phyloP scores from a whole-genome alignment of 2,329 filamentous ascomycete genomes.

The Trichocomaceae sp. region DNA sequence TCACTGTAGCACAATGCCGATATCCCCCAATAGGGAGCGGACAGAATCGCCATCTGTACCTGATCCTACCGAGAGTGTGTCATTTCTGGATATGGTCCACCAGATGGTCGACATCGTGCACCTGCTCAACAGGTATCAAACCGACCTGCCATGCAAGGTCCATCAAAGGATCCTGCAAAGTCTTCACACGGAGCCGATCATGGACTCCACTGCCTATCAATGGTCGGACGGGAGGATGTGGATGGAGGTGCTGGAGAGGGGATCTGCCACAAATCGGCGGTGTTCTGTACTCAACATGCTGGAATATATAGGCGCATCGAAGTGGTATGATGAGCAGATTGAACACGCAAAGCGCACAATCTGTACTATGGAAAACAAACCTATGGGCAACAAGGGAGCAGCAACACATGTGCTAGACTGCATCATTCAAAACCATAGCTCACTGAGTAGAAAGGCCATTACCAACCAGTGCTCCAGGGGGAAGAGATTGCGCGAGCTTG shows the following conservation, averaged over 20 bases:
- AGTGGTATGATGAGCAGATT: constrained; percentile 15
- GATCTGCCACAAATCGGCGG: constrained; percentile 4
- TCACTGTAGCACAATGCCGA: background rate
- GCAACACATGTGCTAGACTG: background rate
- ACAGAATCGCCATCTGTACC: background rate
- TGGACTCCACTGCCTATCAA: background rate
- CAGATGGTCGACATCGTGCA: background rate
- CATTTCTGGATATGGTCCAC: background rate
- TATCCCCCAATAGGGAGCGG: background rate
- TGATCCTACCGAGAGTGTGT: background rate
- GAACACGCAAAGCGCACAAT: constrained; percentile 9
- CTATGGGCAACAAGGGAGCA: background rate
- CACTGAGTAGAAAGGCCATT: too few relatives aligned
- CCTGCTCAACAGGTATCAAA: background rate
- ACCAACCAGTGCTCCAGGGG: constrained; percentile 27
- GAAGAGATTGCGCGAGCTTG: constrained; percentile 62
- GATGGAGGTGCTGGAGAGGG: constrained; percentile 15
- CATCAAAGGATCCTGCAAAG: too few relatives aligned
- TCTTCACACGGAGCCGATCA: background rate
- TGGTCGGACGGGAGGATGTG: constrained; percentile 17
- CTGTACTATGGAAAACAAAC: constrained; percentile 4
- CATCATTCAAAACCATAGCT: background rate
- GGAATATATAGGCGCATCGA: constrained; percentile 17
- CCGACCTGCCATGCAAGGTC: background rate
- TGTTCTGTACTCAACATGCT: constrained; percentile 15